A percentile compares a stretch with the other conserved stretches of the same genome.
These are phyloP conservation scores for Venturia effusa DNA, from an alignment of 2,329 filamentous ascomycete species.

Conservation along the genomic window DNA sequence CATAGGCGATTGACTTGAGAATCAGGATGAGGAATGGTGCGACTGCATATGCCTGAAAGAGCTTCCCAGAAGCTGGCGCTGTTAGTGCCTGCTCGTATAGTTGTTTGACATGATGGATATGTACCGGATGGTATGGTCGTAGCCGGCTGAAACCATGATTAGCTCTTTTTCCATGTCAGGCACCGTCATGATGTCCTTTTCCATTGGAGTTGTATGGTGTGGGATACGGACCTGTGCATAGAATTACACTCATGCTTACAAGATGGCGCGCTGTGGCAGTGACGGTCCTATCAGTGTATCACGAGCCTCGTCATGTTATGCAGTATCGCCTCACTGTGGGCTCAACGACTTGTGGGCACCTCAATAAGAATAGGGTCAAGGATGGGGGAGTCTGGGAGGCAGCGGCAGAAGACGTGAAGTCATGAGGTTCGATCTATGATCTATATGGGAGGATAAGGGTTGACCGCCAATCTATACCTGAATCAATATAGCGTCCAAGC, in stretches of 20 bases:
- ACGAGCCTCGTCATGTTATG: not conserved
- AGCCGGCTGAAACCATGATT: conserved; percentile 42
- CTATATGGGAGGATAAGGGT: too few relatives aligned
- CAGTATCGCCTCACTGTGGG: not conserved
- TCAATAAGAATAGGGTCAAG: not conserved
- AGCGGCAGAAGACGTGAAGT: not conserved
- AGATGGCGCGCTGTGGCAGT: too few relatives aligned
- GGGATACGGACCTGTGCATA: conserved; percentile 48
- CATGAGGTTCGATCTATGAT: too few relatives aligned
- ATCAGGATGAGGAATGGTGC: conserved; percentile 95
- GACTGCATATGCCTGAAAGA: conserved; percentile 91
- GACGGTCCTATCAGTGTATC: not conserved
- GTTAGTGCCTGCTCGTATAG: not conserved
- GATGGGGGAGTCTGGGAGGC: too few relatives aligned
- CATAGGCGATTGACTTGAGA: conserved; percentile 97
- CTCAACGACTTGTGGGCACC: not conserved
- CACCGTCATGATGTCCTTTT: too few relatives aligned
- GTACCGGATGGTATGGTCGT: conserved; percentile 66
- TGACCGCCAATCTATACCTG: not conserved
- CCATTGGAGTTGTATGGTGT: conserved; percentile 6
- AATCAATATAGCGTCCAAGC: not conserved
- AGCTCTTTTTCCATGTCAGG: conserved; percentile 5
- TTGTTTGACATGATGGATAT: not conserved
- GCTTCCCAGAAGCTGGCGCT: conserved; percentile 79
- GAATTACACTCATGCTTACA: conserved; percentile 44